phyloP scores from a whole-genome alignment of 2,329 filamentous ascomycete genomes.

The Lachnellula cervina region DNA sequence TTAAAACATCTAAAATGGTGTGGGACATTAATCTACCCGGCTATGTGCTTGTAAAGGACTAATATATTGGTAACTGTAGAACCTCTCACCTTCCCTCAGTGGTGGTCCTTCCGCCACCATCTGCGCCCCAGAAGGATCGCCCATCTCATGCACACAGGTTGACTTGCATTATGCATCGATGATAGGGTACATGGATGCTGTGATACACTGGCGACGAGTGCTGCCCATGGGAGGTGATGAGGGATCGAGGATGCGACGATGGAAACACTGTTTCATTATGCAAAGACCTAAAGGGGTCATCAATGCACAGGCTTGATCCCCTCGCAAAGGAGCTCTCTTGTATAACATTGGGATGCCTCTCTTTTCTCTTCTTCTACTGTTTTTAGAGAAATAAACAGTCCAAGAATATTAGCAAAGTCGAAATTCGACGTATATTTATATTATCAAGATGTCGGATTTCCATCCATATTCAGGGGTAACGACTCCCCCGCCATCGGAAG shows the following conservation, averaged over 20 bases:
- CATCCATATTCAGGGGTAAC: background rate
- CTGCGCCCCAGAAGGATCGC: constrained; percentile 9
- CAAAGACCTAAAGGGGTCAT: constrained; percentile 3
- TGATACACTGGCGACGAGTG: background rate
- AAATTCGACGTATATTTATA: background rate
- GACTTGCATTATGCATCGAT: constrained; percentile 4
- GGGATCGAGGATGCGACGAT: constrained; percentile 12
- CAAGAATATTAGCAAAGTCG: background rate
- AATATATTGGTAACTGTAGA: too few relatives aligned
- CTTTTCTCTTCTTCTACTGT: background rate
- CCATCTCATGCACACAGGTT: constrained; percentile 1
- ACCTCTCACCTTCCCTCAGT: background rate
- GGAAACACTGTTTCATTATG: constrained; percentile 20
- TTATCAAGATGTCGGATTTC: background rate
- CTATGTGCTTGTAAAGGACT: too few relatives aligned
- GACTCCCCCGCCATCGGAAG: constrained; percentile 1
- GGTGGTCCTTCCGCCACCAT: background rate
- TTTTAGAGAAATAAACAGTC: background rate
- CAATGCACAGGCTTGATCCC: constrained; percentile 4
- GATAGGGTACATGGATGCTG: background rate
- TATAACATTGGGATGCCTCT: constrained; percentile 2
- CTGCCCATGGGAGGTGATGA: constrained; percentile 3
- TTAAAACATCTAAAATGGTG: background rate
- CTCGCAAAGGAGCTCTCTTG: constrained; percentile 2
- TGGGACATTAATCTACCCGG: background rate